Base-by-base conservation (phyloP, 805 yeast genomes). In the Ogataea nakhonphanomensis region DNA sequence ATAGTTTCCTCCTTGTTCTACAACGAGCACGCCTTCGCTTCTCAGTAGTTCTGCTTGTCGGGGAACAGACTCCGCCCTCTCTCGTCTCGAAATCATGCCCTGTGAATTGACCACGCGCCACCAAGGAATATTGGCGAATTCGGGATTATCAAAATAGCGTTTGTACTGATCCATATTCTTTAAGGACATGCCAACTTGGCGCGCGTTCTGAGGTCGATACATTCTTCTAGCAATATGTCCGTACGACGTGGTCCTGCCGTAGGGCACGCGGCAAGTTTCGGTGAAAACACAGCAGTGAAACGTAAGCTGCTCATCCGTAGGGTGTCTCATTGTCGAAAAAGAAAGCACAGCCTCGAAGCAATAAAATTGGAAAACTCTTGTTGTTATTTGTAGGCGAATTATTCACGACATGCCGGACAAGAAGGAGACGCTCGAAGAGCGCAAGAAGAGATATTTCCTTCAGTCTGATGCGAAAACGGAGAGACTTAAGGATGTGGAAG, bases 151-250 rank as follows among this genome's bases (percentile, higher is more conserved):
- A 53, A 50, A 39, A 7, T 27, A 37, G 7, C 39, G 33, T 7
- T 11, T 30, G 35, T 52, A 47, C 3, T 25, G n/a, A 1, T 70
- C 68, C 10, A 78, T 65, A 33, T 73, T 65, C 58, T 84, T 85
- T 44, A 85, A 62, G 0, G 89, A 75, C 24, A 73, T 71, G 0
- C 95, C 95, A 1, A 84, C 93, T 44, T 78, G 88, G 5, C 95
- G 66, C 1, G 93, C 70, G 48, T 83, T 80, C 35, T 66, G 72
- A 0, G 95, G 93, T 35, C 71, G 66, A 23, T 71, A 73, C 0
- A 82, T 66, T 8, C 83, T 60, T 44, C 72, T 71, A 0, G 93
- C 93, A 7, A 85, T 76, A 55, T 83, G 90, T 2, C 79, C 89
- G 50, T 85, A 85, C n/a, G 81, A 70, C 0, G 88, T 77, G 6